Base-by-base conservation (phyloP, 495 filamentous ascomycete genomes). In the Lepidopterella palustris region DNA sequence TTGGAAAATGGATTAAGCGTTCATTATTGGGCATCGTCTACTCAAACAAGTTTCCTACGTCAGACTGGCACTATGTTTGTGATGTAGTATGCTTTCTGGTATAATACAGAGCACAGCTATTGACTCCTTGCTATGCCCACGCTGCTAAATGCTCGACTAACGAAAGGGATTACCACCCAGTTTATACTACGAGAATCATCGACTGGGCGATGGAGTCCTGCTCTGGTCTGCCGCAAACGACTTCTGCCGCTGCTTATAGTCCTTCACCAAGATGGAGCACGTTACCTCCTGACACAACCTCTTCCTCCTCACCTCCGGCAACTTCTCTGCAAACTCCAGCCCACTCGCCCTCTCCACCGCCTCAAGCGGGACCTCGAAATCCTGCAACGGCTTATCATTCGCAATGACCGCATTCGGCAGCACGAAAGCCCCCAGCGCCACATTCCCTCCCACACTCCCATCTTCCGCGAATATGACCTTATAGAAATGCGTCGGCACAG, bases 401-500 rank as follows among this genome's bases (percentile, higher is more conserved):
- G 85, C 74, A 68, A 98, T 97, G n/a, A 72, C 77, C 13, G 89
- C 92, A 70, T 98, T 98, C 8, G 93, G 93, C 66, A 98, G 77
- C 51, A 98, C 93, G 69, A 98, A 98, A 2, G 93, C 95, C 21
- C 89, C 95, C 6, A 98, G 72, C 2, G 90, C 89, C 2, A 98
- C 93, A 57, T 86, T 87, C 4, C 90, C 87, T 6, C 80, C 81
- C 1, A 75, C 74, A 13, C 72, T 78, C 1, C 87, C 88, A 65
- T 95, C 89, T 73, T 97, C 93, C 4, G 88, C 93, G 66, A 95
- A 93, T 54, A 98, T 90, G 52, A 98, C 89, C 77, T 98, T 98
- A 78, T 93, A 98, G 78, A 98, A 98, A 71, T 98, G 93, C 24
- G 93, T 98, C 8, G 93, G 93, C 57, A 98, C 93, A 6, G 95